Conservation (phyloP, 2,329 filamentous ascomycete genomes). For the Acephala macrosclerotiorum region DNA sequence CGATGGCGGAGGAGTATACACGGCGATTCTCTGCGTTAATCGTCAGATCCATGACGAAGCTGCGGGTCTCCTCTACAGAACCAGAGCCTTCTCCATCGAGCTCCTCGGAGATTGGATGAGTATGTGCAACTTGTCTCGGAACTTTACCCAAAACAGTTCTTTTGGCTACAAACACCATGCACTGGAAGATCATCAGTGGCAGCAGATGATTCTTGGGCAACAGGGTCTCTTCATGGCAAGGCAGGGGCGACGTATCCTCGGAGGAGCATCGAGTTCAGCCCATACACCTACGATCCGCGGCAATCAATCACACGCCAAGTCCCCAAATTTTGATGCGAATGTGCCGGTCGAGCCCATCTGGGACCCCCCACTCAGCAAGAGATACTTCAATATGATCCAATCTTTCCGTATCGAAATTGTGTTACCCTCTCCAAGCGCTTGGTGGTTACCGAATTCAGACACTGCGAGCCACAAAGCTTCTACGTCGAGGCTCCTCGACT, state of each 20-base stretch:
- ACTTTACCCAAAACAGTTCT: background rate
- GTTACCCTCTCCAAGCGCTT: slow-evolving; percentile 8
- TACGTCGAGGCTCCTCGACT: slow-evolving; percentile 24
- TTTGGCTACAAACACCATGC: slow-evolving; percentile 63
- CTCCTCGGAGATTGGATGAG: slow-evolving; percentile 20
- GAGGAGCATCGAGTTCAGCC: background rate
- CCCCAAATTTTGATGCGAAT: slow-evolving; percentile 14
- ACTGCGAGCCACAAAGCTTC: slow-evolving; percentile 10
- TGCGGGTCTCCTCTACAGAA: slow-evolving; percentile 25
- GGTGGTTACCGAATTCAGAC: background rate
- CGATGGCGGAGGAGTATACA: slow-evolving; percentile 7
- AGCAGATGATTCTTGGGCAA: slow-evolving; percentile 82
- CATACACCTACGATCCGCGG: slow-evolving; percentile 33
- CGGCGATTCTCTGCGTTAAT: slow-evolving; percentile 25
- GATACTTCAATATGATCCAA: slow-evolving; percentile 27
- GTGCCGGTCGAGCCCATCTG: slow-evolving; percentile 18
- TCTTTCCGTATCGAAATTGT: slow-evolving; percentile 26
- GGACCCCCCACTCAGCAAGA: slow-evolving; percentile 19
- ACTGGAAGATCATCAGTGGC: slow-evolving; percentile 87
- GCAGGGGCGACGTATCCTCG: slow-evolving; percentile 50
- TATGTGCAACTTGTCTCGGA: slow-evolving; percentile 27
- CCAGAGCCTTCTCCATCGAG: slow-evolving; percentile 28
- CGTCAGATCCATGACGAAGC: slow-evolving; percentile 31
- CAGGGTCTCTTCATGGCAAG: slow-evolving; percentile 83
- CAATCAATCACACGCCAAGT: slow-evolving; percentile 38